A percentile compares a stretch with the other conserved stretches of the same genome.
phyloP scores from a whole-genome alignment of 164 flowering plant genomes.

The Piper betle region DNA sequence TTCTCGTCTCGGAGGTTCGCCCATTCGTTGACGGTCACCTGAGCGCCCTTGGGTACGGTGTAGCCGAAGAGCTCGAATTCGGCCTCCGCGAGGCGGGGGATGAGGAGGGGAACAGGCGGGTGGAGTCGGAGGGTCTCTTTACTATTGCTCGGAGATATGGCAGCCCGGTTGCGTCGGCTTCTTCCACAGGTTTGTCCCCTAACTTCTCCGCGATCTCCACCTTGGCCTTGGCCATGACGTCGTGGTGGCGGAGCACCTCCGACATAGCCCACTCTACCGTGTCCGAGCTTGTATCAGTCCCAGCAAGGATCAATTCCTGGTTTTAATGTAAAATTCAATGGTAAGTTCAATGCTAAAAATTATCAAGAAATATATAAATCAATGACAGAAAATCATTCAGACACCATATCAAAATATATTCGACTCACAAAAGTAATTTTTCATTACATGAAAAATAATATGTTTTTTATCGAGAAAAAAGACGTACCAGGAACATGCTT shows the following conservation, averaged over 20 bases:
- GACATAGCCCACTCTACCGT: slow-evolving; percentile 24
- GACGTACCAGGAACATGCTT: slow-evolving; percentile 1
- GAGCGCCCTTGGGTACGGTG: background rate
- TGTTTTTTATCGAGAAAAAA: background rate
- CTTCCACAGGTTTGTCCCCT: slow-evolving; percentile 5
- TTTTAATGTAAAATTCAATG: background rate
- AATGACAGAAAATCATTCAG: background rate
- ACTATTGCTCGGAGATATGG: slow-evolving; percentile 2
- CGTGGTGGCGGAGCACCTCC: slow-evolving; percentile 16
- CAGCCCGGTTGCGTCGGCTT: background rate
- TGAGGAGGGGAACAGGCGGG: background rate
- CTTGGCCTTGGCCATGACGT: slow-evolving; percentile 8
- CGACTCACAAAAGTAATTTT: background rate
- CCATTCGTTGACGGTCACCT: background rate
- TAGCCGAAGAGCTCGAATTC: background rate
- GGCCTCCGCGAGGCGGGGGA: background rate
- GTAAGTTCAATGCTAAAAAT: background rate
- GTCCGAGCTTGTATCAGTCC: slow-evolving; percentile 15
- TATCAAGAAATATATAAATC: background rate
- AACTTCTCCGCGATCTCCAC: slow-evolving; percentile 8
- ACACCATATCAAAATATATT: background rate
- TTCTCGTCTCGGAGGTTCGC: slow-evolving; percentile 1
- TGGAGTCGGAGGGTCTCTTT: slow-evolving; percentile 4
- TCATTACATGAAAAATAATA: background rate
- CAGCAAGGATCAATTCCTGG: slow-evolving; percentile 17